Evolutionary conservation across 2,329 filamentous ascomycete species (phyloP), one percentile per base, ranked within the genome.

Genomic region (Penicillium sp.): DNA sequence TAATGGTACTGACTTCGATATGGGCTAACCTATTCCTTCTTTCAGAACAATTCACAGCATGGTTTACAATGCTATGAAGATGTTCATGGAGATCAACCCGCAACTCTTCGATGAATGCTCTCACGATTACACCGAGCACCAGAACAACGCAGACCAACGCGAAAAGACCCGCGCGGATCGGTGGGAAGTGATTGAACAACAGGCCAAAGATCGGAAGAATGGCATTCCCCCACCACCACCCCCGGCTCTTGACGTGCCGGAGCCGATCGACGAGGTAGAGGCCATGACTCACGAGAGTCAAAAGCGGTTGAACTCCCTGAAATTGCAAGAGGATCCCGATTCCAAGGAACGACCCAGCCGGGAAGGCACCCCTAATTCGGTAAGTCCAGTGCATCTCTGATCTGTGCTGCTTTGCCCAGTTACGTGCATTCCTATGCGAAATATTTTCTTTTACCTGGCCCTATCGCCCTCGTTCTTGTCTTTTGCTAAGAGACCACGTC

Each of bases 51-150:
- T 99, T 65, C 94, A 99, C 71, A 94, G 94, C 72, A 97, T 99
- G 93, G 94, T 99, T 11, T 97, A 97, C 75, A 99, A 97, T 69
- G 94, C 94, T 55, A 97, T 99, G 94, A 99, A 99, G 75, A 84
- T 99, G 37, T 99, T 99, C 76, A 99, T 99, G 94, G 94, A 99
- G 74, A 97, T 99, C 69, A 97, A 97, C 74, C 94, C 94, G 10
- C 92, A 97, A 74, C 84, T 99, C 22, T 99, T 99, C 68, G 94
- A 99, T 67, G 94, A 99, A 72, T 99, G 94, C 77, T 97, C 94
- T 35, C 93, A 97, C 70, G 92, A 97, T 62, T 99, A 99, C 76
- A 95, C 92, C 5, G 93, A 97, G 74, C 89, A 94, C 68, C 93
- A 97, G 76, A 96, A 96, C 76, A 94, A 85, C 61, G 91, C 92